Evolutionary conservation across 2,329 filamentous ascomycete genomes (phyloP), one percentile per base, ranked within the genome.

Genomic region (Lizonia empirigonia): DNA sequence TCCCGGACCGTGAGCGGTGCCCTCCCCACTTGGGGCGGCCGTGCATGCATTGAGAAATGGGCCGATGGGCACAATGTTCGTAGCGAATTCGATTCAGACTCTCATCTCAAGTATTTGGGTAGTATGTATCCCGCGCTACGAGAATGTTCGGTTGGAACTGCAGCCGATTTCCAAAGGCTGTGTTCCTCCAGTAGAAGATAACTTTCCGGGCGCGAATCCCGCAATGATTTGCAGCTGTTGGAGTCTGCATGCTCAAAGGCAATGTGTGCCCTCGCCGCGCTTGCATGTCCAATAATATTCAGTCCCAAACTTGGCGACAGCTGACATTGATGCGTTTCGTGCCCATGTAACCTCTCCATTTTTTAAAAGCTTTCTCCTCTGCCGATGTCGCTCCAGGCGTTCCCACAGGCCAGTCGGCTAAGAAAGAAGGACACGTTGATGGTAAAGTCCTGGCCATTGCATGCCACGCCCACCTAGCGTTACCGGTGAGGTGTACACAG

Each of bases 401-500:
- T 7, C 70, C 68, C 4, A 70, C 63, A 13, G 92, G 92, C 92
- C 92, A 97, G 41, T 87, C 78, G 47, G 80, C 77, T 41, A 97
- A 75, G 72, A 86, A 88, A 0, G 77, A 74, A 0, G 93, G 93
- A 71, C 92, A 97, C 0, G 90, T 96, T 1, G 78, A 83, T 37
- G 86, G 83, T 35, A 97, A 70, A 3, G 97, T 88, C 68, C 91
- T 93, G 2, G 94, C 92, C 39, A 97, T 92, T 9, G 90, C 92
- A 75, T 97, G 94, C 93, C 93, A 97, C 3, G 93, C 92, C 76
- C 90, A 96, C 37, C 94, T 81, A 6, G 90, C 88, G 53, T 87
- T 82, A 22, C 88, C 83, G 40, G 85, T 87, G 88, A 99, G 96
- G 69, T 95, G 91, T 0, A 97, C 85, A 5, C 86, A 90, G 76